phyloP scores from a whole-genome alignment of 805 yeast species.

The Zygoascus bituminiphila region DNA sequence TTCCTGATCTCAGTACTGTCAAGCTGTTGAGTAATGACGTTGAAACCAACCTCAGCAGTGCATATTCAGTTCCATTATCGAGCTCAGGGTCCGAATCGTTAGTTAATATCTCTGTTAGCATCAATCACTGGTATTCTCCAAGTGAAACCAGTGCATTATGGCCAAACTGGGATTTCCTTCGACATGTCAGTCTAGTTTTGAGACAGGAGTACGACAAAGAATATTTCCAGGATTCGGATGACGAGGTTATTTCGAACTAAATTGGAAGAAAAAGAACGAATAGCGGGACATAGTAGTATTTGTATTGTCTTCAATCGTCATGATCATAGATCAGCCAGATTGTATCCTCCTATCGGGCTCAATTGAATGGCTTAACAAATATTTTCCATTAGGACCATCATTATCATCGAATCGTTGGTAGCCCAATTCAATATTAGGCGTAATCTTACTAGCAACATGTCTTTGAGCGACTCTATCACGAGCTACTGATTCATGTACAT shows the following conservation, averaged over 20 bases:
- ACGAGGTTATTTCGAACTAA: too few species aligned
- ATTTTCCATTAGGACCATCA: slow-evolving; percentile 58
- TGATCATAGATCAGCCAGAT: slow-evolving; percentile 5
- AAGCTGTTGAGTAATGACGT: background rate
- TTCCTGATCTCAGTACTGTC: slow-evolving; percentile 4
- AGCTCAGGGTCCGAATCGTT: background rate
- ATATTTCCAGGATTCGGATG: slow-evolving; percentile 11
- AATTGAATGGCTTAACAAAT: slow-evolving; percentile 24
- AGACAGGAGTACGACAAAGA: slow-evolving; percentile 20
- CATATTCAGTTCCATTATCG: background rate
- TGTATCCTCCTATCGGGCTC: slow-evolving; percentile 22
- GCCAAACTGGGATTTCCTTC: slow-evolving; percentile 26
- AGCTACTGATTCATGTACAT: slow-evolving; percentile 38
- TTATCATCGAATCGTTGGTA: slow-evolving; percentile 33
- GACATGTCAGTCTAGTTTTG: slow-evolving; percentile 17
- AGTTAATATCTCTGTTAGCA: slow-evolving; percentile 19
- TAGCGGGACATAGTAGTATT: too few species aligned
- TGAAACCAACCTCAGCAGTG: background rate
- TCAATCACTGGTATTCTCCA: slow-evolving; percentile 30
- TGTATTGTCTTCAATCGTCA: background rate
- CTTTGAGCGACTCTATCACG: slow-evolving; percentile 54
- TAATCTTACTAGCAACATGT: slow-evolving; percentile 41
- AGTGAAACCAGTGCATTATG: slow-evolving; percentile 21
- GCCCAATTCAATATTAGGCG: slow-evolving; percentile 27
- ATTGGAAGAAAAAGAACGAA: too few species aligned